Evolutionary conservation across 2,329 filamentous ascomycete species (phyloP), one percentile per base, ranked within the genome.

Genomic region (Colletotrichum incanum): DNA sequence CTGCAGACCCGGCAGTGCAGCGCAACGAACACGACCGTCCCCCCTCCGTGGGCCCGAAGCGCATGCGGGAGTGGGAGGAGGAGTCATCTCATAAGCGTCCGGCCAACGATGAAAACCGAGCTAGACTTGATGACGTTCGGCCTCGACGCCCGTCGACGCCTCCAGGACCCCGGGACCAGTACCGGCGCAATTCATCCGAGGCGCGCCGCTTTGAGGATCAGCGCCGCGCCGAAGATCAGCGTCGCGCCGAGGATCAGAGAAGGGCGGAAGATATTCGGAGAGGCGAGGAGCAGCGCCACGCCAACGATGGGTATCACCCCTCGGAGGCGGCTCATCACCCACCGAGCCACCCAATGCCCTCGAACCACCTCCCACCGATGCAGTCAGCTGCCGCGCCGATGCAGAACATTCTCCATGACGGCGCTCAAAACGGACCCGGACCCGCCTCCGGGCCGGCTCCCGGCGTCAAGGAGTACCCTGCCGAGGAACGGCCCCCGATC

Each of bases 321-420:
- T 98, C 95, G 0, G 95, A 98, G 81, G 94, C 94, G 66, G 95
- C 95, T 2, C 95, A 98, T 79, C 95, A 97, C 79, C 92, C 92
- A 31, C 92, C 87, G 41, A 89, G 88, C 58, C 91, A 88, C 77
- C 84, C 89, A 23, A 86, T 92, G 74, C 86, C 87, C 28, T 71
- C 82, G 26, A 86, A 82, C 65, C 89, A 88, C 78, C 81, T 92
- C 18, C 90, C 91, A 37, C 89, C 91, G 7, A 91, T 93, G 86
- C 90, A 92, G 77, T 86, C 88, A 69, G 88, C 85, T 2, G 84
- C 89, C 41, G 86, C 88, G 7, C 86, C 89, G 14, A 88, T 91
- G 79, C 87, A 84, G 73, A 84, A 82, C 31, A 81, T 87, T 59
- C 81, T 86, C 63, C 87, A 90, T 72, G 89, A 91, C 37, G 87